Evolutionary conservation across 2,329 filamentous ascomycete genomes (phyloP).

Genomic region (Arthroderma sp.): DNA sequence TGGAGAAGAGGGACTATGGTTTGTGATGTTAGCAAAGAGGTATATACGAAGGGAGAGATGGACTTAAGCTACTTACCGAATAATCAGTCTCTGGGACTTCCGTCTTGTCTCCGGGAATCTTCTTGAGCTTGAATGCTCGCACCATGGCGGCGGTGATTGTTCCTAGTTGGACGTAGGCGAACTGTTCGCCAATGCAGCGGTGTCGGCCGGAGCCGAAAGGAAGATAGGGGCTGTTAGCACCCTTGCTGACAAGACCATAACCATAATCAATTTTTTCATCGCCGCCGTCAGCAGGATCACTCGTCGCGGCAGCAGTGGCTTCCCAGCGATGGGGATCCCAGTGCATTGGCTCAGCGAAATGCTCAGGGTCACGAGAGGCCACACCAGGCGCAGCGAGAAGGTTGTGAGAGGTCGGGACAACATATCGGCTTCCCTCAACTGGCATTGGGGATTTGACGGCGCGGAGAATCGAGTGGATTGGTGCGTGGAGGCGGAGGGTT

Average conservation of each 20-base stretch:
- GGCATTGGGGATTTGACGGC: constrained; percentile 80
- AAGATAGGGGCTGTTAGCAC: constrained; percentile 75
- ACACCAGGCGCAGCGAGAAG: constrained; percentile 79
- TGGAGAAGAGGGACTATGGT: constrained; percentile 52
- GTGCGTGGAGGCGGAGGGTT: constrained; percentile 78
- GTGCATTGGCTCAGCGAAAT: constrained; percentile 67
- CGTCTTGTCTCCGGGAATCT: constrained; percentile 43
- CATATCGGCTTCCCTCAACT: constrained; percentile 67
- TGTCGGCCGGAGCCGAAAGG: constrained; percentile 90
- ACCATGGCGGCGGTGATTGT: constrained; percentile 70
- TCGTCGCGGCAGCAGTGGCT: constrained; percentile 40
- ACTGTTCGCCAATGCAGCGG: constrained; percentile 92
- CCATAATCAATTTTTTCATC: constrained; percentile 81
- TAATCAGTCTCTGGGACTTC: constrained; percentile 42
- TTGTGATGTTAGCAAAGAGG: constrained; percentile 6
- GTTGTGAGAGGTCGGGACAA: constrained; percentile 66
- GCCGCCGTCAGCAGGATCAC: constrained; percentile 39
- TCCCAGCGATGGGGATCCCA: constrained; percentile 95
- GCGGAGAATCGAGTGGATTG: constrained; percentile 90
- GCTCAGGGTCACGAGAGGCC: constrained; percentile 54
- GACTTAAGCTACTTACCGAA: constrained; percentile 25
- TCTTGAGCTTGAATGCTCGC: constrained; percentile 66
- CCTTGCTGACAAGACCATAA: constrained; percentile 85
- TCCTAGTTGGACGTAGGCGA: constrained; percentile 83
- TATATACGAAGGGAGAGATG: background rate